Base-by-base conservation (phyloP, 495 filamentous ascomycete species). In the Neurospora sp. region DNA sequence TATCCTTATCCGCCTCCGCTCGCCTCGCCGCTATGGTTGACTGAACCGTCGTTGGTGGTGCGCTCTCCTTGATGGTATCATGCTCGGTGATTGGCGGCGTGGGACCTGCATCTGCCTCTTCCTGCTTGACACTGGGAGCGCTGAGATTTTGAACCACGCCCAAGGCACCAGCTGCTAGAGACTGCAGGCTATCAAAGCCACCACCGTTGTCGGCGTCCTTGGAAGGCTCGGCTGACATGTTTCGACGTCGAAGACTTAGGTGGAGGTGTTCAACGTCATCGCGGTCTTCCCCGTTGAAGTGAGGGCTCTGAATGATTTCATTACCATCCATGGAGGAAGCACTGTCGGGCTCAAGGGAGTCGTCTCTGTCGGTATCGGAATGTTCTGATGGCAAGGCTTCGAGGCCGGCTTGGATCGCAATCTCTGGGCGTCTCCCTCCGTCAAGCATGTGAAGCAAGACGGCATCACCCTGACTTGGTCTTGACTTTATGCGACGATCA, bases 381-480 rank as follows among this genome's bases (percentile, higher is more conserved):
- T 70, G 72, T 27, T 79, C 79, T 41, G 79, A 83, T 41, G 80
- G 77, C 69, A 85, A 75, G 72, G 80, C 79, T 44, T 82, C 72
- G 38, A 75, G 74, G 59, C 83, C 85, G 20, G 83, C 85, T 75
- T 82, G 75, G 69, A 78, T 74, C 73, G 85, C 83, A 74, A 88
- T 82, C 46, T 88, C 83, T 18, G 78, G 79, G 41, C 79, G 80
- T 74, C 85, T 84, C 73, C 86, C 83, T 73, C 81, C 83, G 77
- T 82, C 86, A 70, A 90, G 85, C 74, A 84, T 81, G 38, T 79
- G 77, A 42, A 90, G 81, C 75, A 90, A 78, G 70, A 89, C 84
- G 59, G 82, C 86, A 86, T 90, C 86, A 76, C 86, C 88, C 74
- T 82, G 84, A 73, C 77, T 82, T 70, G 81, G 79, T 75, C 78